A percentile compares a stretch with the other conserved stretches of the same genome.
Evolutionary conservation across 129 eudicot species (phyloP).

Genomic region (Arctium lappa): DNA sequence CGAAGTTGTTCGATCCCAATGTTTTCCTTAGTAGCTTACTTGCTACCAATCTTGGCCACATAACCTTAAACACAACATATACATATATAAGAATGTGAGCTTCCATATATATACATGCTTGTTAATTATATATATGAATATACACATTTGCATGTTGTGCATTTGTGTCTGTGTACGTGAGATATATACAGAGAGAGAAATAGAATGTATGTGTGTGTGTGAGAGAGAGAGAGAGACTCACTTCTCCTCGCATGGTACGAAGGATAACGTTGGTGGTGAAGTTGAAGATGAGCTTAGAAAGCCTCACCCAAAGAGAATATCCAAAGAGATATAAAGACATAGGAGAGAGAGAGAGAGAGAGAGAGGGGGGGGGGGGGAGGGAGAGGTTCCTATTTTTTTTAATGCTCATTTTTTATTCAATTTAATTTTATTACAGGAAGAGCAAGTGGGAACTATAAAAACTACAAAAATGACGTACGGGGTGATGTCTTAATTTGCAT

Average conservation of each 20-base stretch:
- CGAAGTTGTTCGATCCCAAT: conserved; percentile 60
- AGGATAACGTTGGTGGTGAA: conserved; percentile 5
- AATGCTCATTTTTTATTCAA: neutral
- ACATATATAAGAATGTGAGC: neutral
- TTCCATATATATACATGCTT: neutral
- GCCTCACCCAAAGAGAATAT: conserved; percentile 22
- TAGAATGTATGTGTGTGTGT: neutral
- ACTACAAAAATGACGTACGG: conserved; percentile 5
- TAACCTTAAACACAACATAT: conserved; percentile 35
- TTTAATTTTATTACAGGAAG: neutral
- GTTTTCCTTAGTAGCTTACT: conserved; percentile 55
- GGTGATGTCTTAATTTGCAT: conserved; percentile 3
- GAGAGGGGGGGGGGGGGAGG: neutral
- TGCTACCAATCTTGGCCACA: conserved; percentile 80
- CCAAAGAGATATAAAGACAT: conserved; percentile 20
- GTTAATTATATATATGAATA: neutral
- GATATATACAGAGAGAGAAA: neutral
- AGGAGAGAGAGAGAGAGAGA: neutral
- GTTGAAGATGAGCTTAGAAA: conserved; percentile 17
- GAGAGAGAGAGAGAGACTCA: conserved; percentile 21
- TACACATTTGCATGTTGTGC: neutral
- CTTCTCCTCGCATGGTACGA: conserved; percentile 34
- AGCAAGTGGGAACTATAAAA: conserved; percentile 43
- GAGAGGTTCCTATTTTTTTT: neutral
- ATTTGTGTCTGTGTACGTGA: neutral